A percentile compares a stretch with the other conserved stretches of the same genome.
These are phyloP conservation scores for Colletotrichum paranaense DNA, from an alignment of 2,329 filamentous ascomycete species.

Conservation along the genomic window DNA sequence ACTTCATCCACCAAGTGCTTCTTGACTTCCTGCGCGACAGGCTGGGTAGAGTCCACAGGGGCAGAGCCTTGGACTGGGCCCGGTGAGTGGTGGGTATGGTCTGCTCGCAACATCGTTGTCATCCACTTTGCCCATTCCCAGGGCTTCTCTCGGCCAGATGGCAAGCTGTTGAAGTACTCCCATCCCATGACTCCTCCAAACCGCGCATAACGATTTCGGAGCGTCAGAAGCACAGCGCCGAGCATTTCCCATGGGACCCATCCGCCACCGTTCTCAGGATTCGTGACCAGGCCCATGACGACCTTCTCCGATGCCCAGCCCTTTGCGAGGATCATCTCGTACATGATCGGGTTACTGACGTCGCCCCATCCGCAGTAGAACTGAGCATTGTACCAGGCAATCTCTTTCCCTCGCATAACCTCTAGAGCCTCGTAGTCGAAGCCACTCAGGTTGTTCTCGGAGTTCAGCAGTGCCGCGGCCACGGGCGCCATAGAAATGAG, in stretches of 20 bases:
- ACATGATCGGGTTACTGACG: slow-evolving; percentile 57
- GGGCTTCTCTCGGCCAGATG: slow-evolving; percentile 70
- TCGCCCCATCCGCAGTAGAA: slow-evolving; percentile 93
- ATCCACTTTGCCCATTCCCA: slow-evolving; percentile 85
- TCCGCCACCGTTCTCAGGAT: slow-evolving; percentile 75
- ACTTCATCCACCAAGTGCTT: slow-evolving; percentile 35
- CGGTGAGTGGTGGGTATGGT: slow-evolving; percentile 3
- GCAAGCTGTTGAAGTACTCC: slow-evolving; percentile 91
- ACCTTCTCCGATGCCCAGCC: slow-evolving; percentile 81
- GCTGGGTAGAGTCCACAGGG: neutral
- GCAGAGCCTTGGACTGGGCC: neutral
- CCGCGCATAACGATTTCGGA: slow-evolving; percentile 64
- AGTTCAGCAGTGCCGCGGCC: slow-evolving; percentile 74
- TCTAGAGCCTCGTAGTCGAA: slow-evolving; percentile 86
- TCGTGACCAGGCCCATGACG: slow-evolving; percentile 85
- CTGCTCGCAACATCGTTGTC: slow-evolving; percentile 56
- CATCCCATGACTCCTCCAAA: slow-evolving; percentile 95
- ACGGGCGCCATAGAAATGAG: slow-evolving; percentile 87
- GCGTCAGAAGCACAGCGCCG: slow-evolving; percentile 52
- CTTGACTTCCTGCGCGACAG: slow-evolving; percentile 27
- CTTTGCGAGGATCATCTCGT: slow-evolving; percentile 62
- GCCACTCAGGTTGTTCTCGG: slow-evolving; percentile 75
- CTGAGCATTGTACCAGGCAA: slow-evolving; percentile 90
- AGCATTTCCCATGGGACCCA: slow-evolving; percentile 62
- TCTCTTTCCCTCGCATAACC: slow-evolving; percentile 70